These are phyloP conservation scores for Hypoxylon intermedium DNA, from an alignment of 495 filamentous ascomycete genomes.

Conservation along the genomic window DNA sequence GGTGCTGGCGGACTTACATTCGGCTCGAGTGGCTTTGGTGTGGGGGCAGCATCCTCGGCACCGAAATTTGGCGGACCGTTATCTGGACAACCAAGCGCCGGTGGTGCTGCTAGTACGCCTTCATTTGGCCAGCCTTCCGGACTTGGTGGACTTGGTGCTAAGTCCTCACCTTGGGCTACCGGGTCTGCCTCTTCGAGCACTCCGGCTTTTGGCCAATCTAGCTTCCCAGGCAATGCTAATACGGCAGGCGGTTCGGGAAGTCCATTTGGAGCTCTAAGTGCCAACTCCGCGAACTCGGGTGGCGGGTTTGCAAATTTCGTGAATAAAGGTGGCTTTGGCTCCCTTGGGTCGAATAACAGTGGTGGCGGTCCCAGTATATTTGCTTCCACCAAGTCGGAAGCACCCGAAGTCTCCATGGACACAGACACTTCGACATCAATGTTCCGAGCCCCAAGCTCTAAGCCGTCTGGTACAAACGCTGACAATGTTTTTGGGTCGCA, in stretches of 20 bases:
- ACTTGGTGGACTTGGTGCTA: slow-evolving; percentile 45
- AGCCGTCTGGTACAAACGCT: slow-evolving; percentile 48
- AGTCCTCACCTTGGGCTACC: slow-evolving; percentile 52
- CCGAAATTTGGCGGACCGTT: slow-evolving; percentile 50
- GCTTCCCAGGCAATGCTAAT: slow-evolving; percentile 36
- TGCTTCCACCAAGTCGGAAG: slow-evolving; percentile 51
- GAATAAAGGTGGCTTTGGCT: slow-evolving; percentile 62
- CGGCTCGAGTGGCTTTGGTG: slow-evolving; percentile 49
- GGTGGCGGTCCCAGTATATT: slow-evolving; percentile 56
- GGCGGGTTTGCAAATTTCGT: slow-evolving; percentile 69
- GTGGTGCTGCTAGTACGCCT: slow-evolving; percentile 43
- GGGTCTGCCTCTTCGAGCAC: slow-evolving; percentile 37
- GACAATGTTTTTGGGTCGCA: slow-evolving; percentile 61
- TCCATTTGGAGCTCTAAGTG: slow-evolving; percentile 42
- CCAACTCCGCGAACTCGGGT: slow-evolving; percentile 32
- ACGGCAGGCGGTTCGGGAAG: slow-evolving; percentile 15
- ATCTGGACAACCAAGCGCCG: slow-evolving; percentile 49
- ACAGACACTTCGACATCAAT: slow-evolving; percentile 43
- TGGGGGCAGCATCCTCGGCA: slow-evolving; percentile 58
- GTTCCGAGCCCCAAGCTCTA: slow-evolving; percentile 53
- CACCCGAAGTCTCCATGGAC: slow-evolving; percentile 51
- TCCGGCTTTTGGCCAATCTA: slow-evolving; percentile 52
- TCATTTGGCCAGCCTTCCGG: slow-evolving; percentile 66
- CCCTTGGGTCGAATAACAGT: slow-evolving; percentile 44
- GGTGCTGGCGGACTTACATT: slow-evolving; percentile 46